Base-by-base conservation (phyloP, 1,139 yeast genomes). In the Wickerhamomyces sp. region DNA sequence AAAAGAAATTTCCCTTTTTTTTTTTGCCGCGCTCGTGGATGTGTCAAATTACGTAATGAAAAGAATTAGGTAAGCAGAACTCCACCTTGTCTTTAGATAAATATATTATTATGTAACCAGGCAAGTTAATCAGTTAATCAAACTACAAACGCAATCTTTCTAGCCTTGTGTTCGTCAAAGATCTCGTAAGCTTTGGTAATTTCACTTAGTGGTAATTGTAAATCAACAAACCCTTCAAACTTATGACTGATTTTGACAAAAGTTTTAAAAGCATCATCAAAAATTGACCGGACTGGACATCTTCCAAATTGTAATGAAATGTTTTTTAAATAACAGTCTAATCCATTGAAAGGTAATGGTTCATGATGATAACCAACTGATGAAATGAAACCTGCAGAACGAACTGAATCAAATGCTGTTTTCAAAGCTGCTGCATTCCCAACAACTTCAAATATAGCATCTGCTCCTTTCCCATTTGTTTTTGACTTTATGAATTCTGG, bases 361-460 rank as follows among this genome's bases (percentile, higher is more conserved):
- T 72, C 83, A 51, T 79, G 84, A 31, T 80, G 81, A 72, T 80
- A 81, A 2, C 86, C 87, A 27, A 81, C 69, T 0, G 82, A 76
- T 10, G 79, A 71, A 41, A 81, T 76, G 46, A 75, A 75, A 9
- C 86, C 87, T 44, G 79, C 79, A 37, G 79, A 68, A 43, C 85
- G 73, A 6, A 80, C 79, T 40, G 71, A 61, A 40, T 78, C 78
- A 53, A 72, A 80, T 0, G 80, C 81, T 1, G 75, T 63, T 44
- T 66, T 65, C 46, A 79, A 62, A 0, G 85, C 83, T 1, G 72
- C 61, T 10, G 59, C 85, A 61, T 86, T 84, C n/a, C 97, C 97
- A 43, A 90, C 80, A 36, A 94, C 81, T 64, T 91, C 97, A 61
- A 76, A 88, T 1, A 83, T 76, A 3, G 79, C 95, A 41, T 71